These are phyloP conservation scores for Ceratorhiza oryzae-sativae DNA, from an alignment of 1,284 basidiomycete genomes.

Conservation along the genomic window DNA sequence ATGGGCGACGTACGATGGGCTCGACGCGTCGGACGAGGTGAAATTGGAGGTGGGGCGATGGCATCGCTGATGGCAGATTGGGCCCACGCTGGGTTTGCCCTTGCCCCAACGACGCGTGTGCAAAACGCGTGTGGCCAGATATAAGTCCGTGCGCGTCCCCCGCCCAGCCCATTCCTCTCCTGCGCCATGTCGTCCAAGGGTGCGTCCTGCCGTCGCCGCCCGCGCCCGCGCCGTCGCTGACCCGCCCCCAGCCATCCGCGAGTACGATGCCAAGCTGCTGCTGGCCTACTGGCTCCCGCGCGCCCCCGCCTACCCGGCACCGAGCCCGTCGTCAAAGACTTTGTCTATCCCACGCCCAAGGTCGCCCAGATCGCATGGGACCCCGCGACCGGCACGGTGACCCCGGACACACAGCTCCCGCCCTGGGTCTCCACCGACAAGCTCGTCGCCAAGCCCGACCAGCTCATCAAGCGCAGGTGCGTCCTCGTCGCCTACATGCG, in stretches of 20 bases:
- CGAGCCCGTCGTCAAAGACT: slow-evolving; percentile 63
- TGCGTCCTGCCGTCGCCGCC: neutral
- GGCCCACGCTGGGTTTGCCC: neutral
- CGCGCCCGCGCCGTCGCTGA: neutral
- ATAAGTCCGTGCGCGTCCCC: neutral
- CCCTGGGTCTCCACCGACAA: slow-evolving; percentile 87
- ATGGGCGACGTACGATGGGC: slow-evolving; percentile 11
- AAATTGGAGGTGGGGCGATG: neutral
- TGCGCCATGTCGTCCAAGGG: slow-evolving; percentile 34
- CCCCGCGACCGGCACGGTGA: slow-evolving; percentile 79
- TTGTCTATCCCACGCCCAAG: slow-evolving; percentile 70
- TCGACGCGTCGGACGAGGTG: neutral
- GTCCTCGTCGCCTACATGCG: neutral
- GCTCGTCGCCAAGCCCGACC: slow-evolving; percentile 94
- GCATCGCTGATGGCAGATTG: slow-evolving; percentile 18
- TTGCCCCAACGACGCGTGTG: slow-evolving; percentile 20
- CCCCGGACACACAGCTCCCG: slow-evolving; percentile 77
- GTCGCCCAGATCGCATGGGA: slow-evolving; percentile 91
- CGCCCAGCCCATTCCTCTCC: neutral
- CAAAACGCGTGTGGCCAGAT: slow-evolving; percentile 26
- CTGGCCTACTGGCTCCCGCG: slow-evolving; percentile 93
- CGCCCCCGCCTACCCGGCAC: slow-evolving; percentile 69
- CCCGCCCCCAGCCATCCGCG: slow-evolving; percentile 75
- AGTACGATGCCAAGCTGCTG: slow-evolving; percentile 94
- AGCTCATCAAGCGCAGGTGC: slow-evolving; percentile 90